These are phyloP conservation scores for Pestalotiopsis sp. DNA, from an alignment of 2,329 filamentous ascomycete genomes.

Conservation along the genomic window DNA sequence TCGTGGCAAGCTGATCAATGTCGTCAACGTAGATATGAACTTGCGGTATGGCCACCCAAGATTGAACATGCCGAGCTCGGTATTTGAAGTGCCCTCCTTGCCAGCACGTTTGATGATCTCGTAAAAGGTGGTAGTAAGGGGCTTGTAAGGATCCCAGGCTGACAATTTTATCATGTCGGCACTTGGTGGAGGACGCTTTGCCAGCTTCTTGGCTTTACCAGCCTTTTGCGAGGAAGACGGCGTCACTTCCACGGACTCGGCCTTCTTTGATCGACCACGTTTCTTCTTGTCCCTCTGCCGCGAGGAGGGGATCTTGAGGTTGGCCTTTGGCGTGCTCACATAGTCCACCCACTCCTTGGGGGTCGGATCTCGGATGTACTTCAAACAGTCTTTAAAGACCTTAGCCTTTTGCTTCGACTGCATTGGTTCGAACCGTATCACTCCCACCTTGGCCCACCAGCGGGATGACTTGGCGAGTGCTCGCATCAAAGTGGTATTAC, in stretches of 20 bases:
- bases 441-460: constrained; percentile 57
- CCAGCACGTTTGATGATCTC: constrained; percentile 36
- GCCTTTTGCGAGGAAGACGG: constrained; percentile 13
- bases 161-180: constrained; percentile 21
- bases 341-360: constrained; percentile 59
- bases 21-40: constrained; percentile 35
- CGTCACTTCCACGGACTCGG: constrained; percentile 21
- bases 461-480: constrained; percentile 60
- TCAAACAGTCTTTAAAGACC: constrained; percentile 64
- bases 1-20: constrained; percentile 33
- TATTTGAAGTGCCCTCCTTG: constrained; percentile 33
- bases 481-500: constrained; percentile 62
- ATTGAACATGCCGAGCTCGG: constrained; percentile 31
- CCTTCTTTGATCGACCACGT: constrained; percentile 24
- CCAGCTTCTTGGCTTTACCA: constrained; percentile 1
- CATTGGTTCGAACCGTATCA: constrained; percentile 60
- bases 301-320: constrained; percentile 30
- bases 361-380: constrained; percentile 58
- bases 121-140: constrained; percentile 32
- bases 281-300: constrained; percentile 29
- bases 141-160: constrained; percentile 36
- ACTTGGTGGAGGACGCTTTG: constrained; percentile 1
- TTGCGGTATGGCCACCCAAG: constrained; percentile 34
- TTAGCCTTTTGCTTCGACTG: constrained; percentile 49
- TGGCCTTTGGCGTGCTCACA: constrained; percentile 50